phyloP scores from a whole-genome alignment of 352 stramenopile species.

The Vaucheria bursata region DNA sequence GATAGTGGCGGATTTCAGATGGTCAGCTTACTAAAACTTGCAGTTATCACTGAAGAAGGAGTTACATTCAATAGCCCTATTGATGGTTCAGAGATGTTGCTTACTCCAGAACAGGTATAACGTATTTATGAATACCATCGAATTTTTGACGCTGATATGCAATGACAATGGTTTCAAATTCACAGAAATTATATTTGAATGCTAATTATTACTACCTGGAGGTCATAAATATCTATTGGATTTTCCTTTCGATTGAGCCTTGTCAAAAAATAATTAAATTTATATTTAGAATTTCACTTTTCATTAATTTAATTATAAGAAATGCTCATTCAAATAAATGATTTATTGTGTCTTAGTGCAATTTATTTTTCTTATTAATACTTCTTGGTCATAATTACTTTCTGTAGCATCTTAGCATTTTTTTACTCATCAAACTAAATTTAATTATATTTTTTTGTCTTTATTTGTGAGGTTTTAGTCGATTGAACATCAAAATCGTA shows the following conservation, averaged over 20 bases:
- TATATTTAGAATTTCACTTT: too few species aligned
- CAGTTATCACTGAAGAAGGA: conserved; percentile 81
- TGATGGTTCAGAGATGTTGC: conserved; percentile 74
- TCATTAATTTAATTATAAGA: too few species aligned
- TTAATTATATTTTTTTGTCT: not conserved
- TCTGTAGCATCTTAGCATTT: not conserved
- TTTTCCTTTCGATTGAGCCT: too few species aligned
- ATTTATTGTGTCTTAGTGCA: too few species aligned
- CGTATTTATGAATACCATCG: not conserved
- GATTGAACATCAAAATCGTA: conserved; percentile 86
- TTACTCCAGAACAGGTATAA: conserved; percentile 76
- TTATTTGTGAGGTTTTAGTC: not conserved
- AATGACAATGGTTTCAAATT: not conserved
- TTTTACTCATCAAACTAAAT: not conserved
- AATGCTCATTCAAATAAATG: too few species aligned
- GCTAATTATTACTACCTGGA: not conserved
- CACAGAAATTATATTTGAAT: not conserved
- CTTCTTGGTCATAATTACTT: too few species aligned
- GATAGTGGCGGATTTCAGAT: conserved; percentile 93
- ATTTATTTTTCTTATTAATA: too few species aligned
- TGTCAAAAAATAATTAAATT: too few species aligned
- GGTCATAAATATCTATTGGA: not conserved
- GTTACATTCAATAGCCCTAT: conserved; percentile 78
- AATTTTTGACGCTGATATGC: not conserved
- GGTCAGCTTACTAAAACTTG: conserved; percentile 70